Percentiles rank a stretch among this genome's conserved stretches.
Evolutionary conservation across 345 rosid genomes (phyloP).

Genomic region (Eutrema heterophyllum): DNA sequence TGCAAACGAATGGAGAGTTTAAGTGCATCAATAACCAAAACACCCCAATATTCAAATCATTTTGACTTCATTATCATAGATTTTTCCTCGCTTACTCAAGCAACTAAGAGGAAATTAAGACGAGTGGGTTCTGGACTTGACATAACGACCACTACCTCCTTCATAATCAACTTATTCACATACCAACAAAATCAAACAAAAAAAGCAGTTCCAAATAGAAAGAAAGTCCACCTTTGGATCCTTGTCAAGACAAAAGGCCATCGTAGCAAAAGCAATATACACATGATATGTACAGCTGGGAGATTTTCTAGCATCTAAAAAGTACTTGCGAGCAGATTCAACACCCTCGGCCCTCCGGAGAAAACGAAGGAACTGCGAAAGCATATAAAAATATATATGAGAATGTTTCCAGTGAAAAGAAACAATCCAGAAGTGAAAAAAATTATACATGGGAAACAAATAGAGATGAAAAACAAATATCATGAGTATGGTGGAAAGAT

Average conservation of each 20-base stretch:
- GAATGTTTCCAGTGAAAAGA: neutral
- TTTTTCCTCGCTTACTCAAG: neutral
- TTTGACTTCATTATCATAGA: neutral
- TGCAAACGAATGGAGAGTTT: neutral
- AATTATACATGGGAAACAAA: neutral
- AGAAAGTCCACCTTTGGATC: constrained; percentile 66
- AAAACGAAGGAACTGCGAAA: constrained; percentile 77
- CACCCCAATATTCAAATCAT: neutral
- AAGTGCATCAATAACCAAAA: neutral
- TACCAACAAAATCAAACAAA: neutral
- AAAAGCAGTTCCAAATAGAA: neutral
- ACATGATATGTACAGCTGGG: constrained; percentile 84
- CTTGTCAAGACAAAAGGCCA: constrained; percentile 92
- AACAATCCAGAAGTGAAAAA: neutral
- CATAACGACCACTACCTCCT: neutral
- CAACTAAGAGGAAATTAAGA: neutral
- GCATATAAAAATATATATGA: constrained; percentile 16
- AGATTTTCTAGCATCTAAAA: constrained; percentile 80
- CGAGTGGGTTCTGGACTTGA: neutral
- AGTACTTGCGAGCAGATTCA: constrained; percentile 95
- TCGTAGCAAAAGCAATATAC: constrained; percentile 82
- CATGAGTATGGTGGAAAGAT: neutral
- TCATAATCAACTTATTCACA: neutral
- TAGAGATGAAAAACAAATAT: neutral
- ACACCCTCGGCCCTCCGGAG: constrained; percentile 87